These are phyloP conservation scores for Aphanomyces stellatus DNA, from an alignment of 352 stramenopile species.

Conservation along the genomic window DNA sequence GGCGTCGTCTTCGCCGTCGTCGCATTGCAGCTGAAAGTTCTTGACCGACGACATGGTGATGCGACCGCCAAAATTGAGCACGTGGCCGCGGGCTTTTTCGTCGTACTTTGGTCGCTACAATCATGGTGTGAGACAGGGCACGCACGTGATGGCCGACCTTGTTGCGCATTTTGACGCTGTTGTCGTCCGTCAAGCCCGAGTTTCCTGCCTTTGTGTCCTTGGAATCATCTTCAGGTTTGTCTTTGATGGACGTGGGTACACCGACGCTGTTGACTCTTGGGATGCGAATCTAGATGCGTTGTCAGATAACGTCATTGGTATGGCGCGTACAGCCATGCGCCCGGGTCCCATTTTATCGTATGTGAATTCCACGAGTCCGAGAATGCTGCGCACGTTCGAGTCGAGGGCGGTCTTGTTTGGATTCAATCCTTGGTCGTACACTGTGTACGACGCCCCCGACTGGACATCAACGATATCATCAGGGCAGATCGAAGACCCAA, in stretches of 20 bases:
- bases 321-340: slow-evolving; percentile 28
- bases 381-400: slow-evolving; percentile 34
- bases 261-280: slow-evolving; percentile 31
- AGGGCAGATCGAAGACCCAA: neutral
- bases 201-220: neutral
- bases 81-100: slow-evolving; percentile 37
- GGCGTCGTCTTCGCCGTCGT: slow-evolving; percentile 37
- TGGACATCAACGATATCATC: slow-evolving; percentile 2
- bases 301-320: neutral
- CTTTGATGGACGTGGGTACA: slow-evolving; percentile 24
- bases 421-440: slow-evolving; percentile 51
- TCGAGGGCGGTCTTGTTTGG: slow-evolving; percentile 36
- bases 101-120: slow-evolving; percentile 38
- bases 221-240: slow-evolving; percentile 22
- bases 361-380: slow-evolving; percentile 44
- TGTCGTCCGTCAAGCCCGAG: slow-evolving; percentile 36
- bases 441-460: slow-evolving; percentile 48
- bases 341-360: slow-evolving; percentile 68
- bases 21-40: slow-evolving; percentile 60
- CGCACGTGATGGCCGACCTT: slow-evolving; percentile 30
- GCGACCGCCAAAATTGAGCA: slow-evolving; percentile 57
- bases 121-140: neutral
- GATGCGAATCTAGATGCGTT: slow-evolving; percentile 20
- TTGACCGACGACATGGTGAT: slow-evolving; percentile 62
- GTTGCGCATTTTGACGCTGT: slow-evolving; percentile 84